Evolutionary conservation across 805 yeast species (phyloP).

Genomic region (Myxozyma neglecta): DNA sequence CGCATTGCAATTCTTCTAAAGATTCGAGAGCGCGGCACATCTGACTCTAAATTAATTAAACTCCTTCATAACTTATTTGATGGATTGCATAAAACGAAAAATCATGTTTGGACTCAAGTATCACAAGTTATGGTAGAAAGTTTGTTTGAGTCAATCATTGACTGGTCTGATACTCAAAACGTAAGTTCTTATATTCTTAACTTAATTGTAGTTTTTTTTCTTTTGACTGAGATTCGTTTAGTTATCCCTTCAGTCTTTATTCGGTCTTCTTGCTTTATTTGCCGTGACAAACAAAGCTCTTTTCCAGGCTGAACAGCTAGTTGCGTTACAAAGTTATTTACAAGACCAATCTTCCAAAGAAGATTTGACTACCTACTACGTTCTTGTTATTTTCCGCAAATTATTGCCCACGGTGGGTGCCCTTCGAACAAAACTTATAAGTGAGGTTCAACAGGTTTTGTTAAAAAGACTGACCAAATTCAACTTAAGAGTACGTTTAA

Average conservation of each 20-base stretch:
- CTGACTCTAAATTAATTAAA: conserved; percentile 10
- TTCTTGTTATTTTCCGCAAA: conserved; percentile 55
- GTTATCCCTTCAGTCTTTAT: conserved; percentile 40
- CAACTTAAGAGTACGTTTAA: conserved; percentile 41
- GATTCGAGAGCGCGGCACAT: conserved; percentile 18
- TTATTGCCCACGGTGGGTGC: conserved; percentile 48
- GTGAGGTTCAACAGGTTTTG: conserved; percentile 52
- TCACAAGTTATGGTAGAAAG: conserved; percentile 40
- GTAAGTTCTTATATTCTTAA: conserved; percentile 5
- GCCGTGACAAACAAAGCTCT: conserved; percentile 55
- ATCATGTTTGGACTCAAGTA: neutral
- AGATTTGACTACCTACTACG: conserved; percentile 47
- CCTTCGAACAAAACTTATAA: conserved; percentile 53
- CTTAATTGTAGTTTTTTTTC: neutral
- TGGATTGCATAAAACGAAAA: neutral
- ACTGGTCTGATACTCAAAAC: conserved; percentile 35
- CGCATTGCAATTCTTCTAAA: conserved; percentile 9
- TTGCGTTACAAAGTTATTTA: conserved; percentile 64
- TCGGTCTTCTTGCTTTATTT: conserved; percentile 57
- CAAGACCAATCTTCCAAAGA: conserved; percentile 49
- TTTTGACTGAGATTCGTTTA: neutral
- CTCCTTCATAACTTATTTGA: conserved; percentile 12
- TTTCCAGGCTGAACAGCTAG: conserved; percentile 65
- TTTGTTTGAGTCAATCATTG: conserved; percentile 44
- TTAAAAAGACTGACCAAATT: conserved; percentile 60